These are phyloP conservation scores for Kodamaea plutei DNA, from an alignment of 1,139 yeast species.

Conservation along the genomic window DNA sequence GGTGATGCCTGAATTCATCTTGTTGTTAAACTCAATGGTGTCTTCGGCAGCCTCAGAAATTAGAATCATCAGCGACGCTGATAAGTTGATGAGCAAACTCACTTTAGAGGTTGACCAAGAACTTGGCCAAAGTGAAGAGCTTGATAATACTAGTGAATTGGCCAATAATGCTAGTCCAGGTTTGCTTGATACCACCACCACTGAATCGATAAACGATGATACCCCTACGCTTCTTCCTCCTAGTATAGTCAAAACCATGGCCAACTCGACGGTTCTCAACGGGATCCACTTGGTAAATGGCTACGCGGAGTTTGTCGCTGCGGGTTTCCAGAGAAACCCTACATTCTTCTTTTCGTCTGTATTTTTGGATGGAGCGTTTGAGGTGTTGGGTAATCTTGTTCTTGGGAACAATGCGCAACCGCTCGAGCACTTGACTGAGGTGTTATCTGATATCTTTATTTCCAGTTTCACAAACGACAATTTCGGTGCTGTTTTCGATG, in stretches of 20 bases:
- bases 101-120: not conserved
- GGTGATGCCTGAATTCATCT: conserved; percentile 37
- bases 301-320: conserved; percentile 28
- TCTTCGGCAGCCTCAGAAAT: not conserved
- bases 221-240: conserved; percentile 24
- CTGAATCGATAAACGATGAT: too few relatives aligned
- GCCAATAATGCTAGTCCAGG: too few relatives aligned
- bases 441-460: conserved; percentile 32
- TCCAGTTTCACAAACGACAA: conserved; percentile 19
- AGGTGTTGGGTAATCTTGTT: conserved; percentile 31
- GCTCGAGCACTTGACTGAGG: conserved; percentile 21
- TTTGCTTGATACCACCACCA: too few relatives aligned
- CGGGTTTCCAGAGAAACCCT: conserved; percentile 24
- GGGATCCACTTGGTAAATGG: conserved; percentile 34
- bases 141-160: too few relatives aligned
- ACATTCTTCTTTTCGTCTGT: conserved; percentile 28
- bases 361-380: conserved; percentile 41
- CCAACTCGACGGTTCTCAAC: conserved; percentile 25
- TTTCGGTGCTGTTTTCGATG: conserved; percentile 20
- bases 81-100: conserved; percentile 6
- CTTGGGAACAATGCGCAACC: conserved; percentile 10
- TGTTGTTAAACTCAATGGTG: conserved; percentile 38
- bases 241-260: conserved; percentile 6
- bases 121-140: not conserved
- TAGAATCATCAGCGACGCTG: not conserved